phyloP scores from a whole-genome alignment of 192 early-diverging fungal species.

The Coemansia sp. region DNA sequence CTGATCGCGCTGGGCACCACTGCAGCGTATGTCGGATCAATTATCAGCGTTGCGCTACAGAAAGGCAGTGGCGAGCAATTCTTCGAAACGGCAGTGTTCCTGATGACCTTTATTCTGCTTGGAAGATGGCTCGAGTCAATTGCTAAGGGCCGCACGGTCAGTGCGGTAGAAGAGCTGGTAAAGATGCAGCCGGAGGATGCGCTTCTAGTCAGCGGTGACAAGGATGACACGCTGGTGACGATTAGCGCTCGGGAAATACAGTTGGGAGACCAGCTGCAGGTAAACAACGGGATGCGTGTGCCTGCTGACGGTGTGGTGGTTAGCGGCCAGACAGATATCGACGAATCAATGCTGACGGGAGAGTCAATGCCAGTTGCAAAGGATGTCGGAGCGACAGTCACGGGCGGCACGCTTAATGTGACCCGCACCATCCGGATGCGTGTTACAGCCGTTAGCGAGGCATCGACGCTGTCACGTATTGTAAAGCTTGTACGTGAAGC shows the following conservation, averaged over 20 bases:
- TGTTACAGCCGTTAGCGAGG: slow-evolving; percentile 80
- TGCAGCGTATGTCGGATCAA: slow-evolving; percentile 78
- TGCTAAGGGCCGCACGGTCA: slow-evolving; percentile 83
- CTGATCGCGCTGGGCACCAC: slow-evolving; percentile 85
- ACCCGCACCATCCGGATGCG: slow-evolving; percentile 76
- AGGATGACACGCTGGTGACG: slow-evolving; percentile 19
- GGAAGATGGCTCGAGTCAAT: slow-evolving; percentile 91
- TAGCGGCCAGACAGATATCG: slow-evolving; percentile 56
- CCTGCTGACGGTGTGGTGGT: slow-evolving; percentile 54
- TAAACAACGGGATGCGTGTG: slow-evolving; percentile 67
- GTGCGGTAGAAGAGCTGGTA: slow-evolving; percentile 77
- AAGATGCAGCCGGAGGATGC: slow-evolving; percentile 55
- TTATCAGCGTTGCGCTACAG: slow-evolving; percentile 59
- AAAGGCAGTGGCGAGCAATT: slow-evolving; percentile 70
- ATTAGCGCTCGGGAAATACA: slow-evolving; percentile 45
- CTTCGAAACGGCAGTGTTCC: slow-evolving; percentile 89
- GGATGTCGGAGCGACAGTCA: slow-evolving; percentile 62
- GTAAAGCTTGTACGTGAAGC: slow-evolving; percentile 90
- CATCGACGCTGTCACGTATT: slow-evolving; percentile 87
- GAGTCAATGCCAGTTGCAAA: slow-evolving; percentile 87
- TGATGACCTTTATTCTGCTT: slow-evolving; percentile 90
- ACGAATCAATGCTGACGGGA: slow-evolving; percentile 94
- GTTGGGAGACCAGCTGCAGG: slow-evolving; percentile 49
- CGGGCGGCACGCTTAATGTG: slow-evolving; percentile 92
- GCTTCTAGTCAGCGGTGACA: slow-evolving; percentile 19